Evolutionary conservation across 139 green algal genomes (phyloP), one percentile per base, ranked within the genome.

Genomic region (Mychonastes homosphaera): DNA sequence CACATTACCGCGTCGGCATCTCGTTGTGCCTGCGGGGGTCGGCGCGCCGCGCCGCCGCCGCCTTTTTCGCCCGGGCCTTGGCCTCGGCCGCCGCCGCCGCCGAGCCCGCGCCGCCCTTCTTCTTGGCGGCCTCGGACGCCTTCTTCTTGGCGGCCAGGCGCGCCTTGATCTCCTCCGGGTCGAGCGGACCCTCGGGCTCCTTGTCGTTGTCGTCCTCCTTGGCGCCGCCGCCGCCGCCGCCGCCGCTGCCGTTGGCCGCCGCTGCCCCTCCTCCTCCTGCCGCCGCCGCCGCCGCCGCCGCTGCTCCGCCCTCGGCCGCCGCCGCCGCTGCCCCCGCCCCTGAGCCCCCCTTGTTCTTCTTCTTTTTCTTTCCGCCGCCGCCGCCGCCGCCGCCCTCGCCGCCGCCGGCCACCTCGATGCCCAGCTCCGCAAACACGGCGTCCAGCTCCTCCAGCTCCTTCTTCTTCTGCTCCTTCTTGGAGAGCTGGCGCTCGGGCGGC

Each of bases 391-490:
- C 75, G 30, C 77, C 77, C 26, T n/a, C n/a, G 28, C 71, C 69
- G 64, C 34, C 56, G 40, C 58, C 63, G 12, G 38, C 56, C 2
- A 49, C 50, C 29, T 49, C 55, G 21, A 84, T 77, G 30, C 77
- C 77, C 26, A 84, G 58, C 64, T 84, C 67, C 4, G 64, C 63
- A 48, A 84, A 74, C 40, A 81, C 63, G 0, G 73, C 73, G 33
- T 84, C 74, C 19, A 84, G 52, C 54, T 81, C 77, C 32, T 84
- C 70, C 56, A 84, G 72, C 62, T 84, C 77, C 71, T 84, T 84
- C 65, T 84, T 81, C 58, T 84, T 84, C 40, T 79, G 39, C 56
- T 84, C 76, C 76, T 84, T 84, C 54, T 84, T 84, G 9, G 70
- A 79, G 19, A 84, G 56, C 73, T 81, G 73, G 62, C 66, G 73